phyloP scores from a whole-genome alignment of 2,329 filamentous ascomycete genomes.

The Helicocarpus griseus region DNA sequence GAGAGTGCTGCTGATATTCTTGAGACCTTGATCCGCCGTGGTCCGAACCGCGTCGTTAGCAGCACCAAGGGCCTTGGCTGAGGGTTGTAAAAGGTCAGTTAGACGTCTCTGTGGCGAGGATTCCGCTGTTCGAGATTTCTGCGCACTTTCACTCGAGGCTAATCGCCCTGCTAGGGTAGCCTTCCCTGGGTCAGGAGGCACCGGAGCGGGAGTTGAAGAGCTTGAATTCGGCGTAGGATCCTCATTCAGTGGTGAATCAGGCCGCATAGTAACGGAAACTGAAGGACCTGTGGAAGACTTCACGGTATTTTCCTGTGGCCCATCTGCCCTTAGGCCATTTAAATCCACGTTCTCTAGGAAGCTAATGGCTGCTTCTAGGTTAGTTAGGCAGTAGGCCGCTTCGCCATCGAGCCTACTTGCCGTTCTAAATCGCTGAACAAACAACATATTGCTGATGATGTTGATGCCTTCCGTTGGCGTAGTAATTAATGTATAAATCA shows the following conservation, averaged over 20 bases:
- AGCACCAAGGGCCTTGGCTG: slow-evolving; percentile 68
- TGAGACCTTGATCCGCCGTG: slow-evolving; percentile 83
- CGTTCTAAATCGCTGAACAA: slow-evolving; percentile 85
- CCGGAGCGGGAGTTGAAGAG: slow-evolving; percentile 13
- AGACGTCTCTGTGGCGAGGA: slow-evolving; percentile 62
- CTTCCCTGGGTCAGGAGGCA: slow-evolving; percentile 18
- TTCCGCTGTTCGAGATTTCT: slow-evolving; percentile 20
- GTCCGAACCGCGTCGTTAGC: slow-evolving; percentile 77
- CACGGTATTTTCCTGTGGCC: slow-evolving; percentile 57
- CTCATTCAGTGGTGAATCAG: slow-evolving; percentile 16
- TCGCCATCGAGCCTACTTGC: slow-evolving; percentile 82
- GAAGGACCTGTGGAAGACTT: slow-evolving; percentile 39
- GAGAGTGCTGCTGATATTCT: slow-evolving; percentile 81
- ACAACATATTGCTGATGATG: slow-evolving; percentile 87
- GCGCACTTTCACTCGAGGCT: background rate
- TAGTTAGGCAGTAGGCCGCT: slow-evolving; percentile 91
- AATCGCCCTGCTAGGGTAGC: slow-evolving; percentile 3
- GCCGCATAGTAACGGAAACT: slow-evolving; percentile 17
- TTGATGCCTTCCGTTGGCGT: slow-evolving; percentile 76
- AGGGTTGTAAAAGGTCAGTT: slow-evolving; percentile 77
- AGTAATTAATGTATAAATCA: slow-evolving; percentile 93
- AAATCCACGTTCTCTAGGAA: slow-evolving; percentile 95
- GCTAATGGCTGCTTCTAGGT: slow-evolving; percentile 85
- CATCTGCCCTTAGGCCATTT: slow-evolving; percentile 74
- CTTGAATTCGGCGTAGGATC: slow-evolving; percentile 7